These are phyloP conservation scores for Microstroma glucosiphilum DNA, from an alignment of 1,284 basidiomycete genomes.

Conservation along the genomic window DNA sequence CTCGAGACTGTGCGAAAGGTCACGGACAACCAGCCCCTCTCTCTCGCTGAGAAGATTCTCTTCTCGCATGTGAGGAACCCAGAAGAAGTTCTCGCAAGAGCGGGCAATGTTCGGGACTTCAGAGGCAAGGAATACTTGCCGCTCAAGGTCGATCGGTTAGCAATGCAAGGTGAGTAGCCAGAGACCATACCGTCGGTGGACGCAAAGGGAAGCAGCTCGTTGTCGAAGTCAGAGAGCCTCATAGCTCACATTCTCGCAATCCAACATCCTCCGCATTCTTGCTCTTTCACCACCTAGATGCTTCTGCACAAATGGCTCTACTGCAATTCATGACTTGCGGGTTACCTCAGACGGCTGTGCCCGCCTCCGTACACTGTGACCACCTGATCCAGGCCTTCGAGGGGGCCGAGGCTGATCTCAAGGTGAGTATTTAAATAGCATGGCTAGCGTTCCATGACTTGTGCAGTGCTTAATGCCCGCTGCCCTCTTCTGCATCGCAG, in stretches of 20 bases:
- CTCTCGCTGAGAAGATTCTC: constrained; percentile 94
- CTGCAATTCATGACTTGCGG: constrained; percentile 99
- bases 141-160: constrained; percentile 83
- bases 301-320: constrained; percentile 98
- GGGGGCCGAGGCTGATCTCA: constrained; percentile 73
- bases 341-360: constrained; percentile 75
- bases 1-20: constrained; percentile 67
- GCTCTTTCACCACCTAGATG: constrained; percentile 59
- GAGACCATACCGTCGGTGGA: neutral
- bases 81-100: constrained; percentile 61
- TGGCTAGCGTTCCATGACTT: neutral
- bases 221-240: neutral
- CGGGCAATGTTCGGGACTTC: constrained; percentile 56
- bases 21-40: constrained; percentile 75
- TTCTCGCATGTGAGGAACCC: constrained; percentile 87
- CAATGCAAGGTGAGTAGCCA: constrained; percentile 65
- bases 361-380: constrained; percentile 87
- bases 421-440: constrained; percentile 55
- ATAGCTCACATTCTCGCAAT: neutral
- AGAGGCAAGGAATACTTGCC: constrained; percentile 86
- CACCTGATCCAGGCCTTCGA: constrained; percentile 61
- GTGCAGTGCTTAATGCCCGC: constrained; percentile 7
- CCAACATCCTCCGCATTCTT: neutral
- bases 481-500: constrained; percentile 52
- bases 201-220: too few relatives aligned